Conservation (phyloP, 208 protist species). For the Trypanosoma avium region DNA sequence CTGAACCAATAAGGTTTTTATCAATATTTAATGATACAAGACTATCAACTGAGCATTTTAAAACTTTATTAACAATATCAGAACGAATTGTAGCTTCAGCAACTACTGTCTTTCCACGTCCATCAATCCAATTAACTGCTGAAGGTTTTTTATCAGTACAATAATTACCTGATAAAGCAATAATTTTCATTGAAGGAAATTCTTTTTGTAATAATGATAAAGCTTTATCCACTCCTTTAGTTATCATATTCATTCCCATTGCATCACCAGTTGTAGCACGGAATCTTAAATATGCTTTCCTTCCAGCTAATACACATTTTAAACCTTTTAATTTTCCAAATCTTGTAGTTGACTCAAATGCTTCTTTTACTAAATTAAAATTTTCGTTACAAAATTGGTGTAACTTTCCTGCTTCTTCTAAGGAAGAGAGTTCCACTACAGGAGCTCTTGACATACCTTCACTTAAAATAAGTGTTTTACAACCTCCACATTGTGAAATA, state of each 20-base stretch:
- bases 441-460: slow-evolving; percentile 98
- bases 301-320: slow-evolving; percentile 88
- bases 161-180: slow-evolving; percentile 96
- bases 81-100: slow-evolving; percentile 92
- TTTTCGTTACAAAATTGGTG: slow-evolving; percentile 92
- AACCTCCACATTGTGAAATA: slow-evolving; percentile 91
- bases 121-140: slow-evolving; percentile 98
- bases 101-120: slow-evolving; percentile 95
- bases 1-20: slow-evolving; percentile 98
- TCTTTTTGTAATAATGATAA: slow-evolving; percentile 83
- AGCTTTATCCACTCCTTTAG: slow-evolving; percentile 96
- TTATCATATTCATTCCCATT: slow-evolving; percentile 99
- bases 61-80: slow-evolving; percentile 88
- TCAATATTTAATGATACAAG: slow-evolving; percentile 92
- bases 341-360: slow-evolving; percentile 94
- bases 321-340: slow-evolving; percentile 92
- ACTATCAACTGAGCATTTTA: slow-evolving; percentile 94
- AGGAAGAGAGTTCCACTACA: slow-evolving; percentile 83
- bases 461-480: slow-evolving; percentile 82
- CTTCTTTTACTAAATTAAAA: slow-evolving; percentile 73
- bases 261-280: slow-evolving; percentile 95
- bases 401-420: slow-evolving; percentile 80
- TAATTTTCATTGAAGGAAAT: slow-evolving; percentile 91
- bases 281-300: slow-evolving; percentile 95
- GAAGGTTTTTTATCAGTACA: slow-evolving; percentile 99